A percentile compares a stretch with the other conserved stretches of the same genome.
Conservation (phyloP, 495 filamentous ascomycete genomes). For the Lineolata rhizophorae region DNA sequence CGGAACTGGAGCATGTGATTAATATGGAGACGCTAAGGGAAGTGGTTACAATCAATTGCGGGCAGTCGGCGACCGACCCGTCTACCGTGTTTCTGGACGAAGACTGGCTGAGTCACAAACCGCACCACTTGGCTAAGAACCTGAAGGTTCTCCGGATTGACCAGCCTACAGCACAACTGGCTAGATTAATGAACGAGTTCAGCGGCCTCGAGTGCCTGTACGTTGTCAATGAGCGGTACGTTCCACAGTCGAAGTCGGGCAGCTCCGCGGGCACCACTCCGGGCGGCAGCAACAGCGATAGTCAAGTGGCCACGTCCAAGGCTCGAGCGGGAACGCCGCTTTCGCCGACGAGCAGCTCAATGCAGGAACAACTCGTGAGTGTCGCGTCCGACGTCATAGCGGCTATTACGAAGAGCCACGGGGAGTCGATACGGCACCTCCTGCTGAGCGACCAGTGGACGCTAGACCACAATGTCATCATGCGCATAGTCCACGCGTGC, state of each 20-base stretch:
- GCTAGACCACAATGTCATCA: conserved; percentile 25
- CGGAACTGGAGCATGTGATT: conserved; percentile 21
- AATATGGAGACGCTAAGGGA: conserved; percentile 18
- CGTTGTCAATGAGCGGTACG: conserved; percentile 10
- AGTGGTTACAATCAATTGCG: too few relatives aligned
- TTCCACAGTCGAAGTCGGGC: too few relatives aligned
- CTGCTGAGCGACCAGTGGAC: conserved; percentile 34
- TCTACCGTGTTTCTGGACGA: conserved; percentile 31
- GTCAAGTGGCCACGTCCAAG: too few relatives aligned
- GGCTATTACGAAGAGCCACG: conserved; percentile 20
- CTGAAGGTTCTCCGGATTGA: conserved; percentile 21
- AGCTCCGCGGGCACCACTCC: neutral
- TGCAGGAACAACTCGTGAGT: conserved; percentile 5
- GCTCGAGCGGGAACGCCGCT: too few relatives aligned
- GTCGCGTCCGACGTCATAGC: conserved; percentile 15
- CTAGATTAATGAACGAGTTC: conserved; percentile 23
- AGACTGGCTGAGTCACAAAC: neutral
- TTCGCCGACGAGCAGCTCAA: conserved; percentile 4
- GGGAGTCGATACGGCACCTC: conserved; percentile 29
- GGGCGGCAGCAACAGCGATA: conserved; percentile 1
- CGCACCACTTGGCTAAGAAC: conserved; percentile 2
- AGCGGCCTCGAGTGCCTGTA: conserved; percentile 16
- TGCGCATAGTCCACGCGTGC: conserved; percentile 28
- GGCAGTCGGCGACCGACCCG: too few relatives aligned
- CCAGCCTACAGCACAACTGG: too few relatives aligned